These are phyloP conservation scores for Eutreptiella sp. DNA, from an alignment of 208 protist species.

Conservation along the genomic window DNA sequence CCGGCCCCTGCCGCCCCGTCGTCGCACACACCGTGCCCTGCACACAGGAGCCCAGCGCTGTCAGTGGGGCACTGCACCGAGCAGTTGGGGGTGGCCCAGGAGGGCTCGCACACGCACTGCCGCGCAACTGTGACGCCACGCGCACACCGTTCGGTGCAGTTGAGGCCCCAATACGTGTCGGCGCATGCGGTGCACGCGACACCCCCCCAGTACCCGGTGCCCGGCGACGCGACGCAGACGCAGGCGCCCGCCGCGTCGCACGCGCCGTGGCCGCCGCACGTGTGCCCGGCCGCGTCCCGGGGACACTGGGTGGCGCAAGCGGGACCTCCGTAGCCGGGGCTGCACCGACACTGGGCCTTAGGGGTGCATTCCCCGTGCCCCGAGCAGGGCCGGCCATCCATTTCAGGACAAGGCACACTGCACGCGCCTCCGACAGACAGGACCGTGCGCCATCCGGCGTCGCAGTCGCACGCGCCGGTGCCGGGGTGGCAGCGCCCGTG, in stretches of 20 bases:
- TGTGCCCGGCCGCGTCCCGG: neutral
- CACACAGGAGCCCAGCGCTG: too few relatives aligned
- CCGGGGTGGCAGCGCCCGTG: neutral
- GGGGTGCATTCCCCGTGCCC: constrained; percentile 9
- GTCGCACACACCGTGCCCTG: too few relatives aligned
- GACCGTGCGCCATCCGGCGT: neutral
- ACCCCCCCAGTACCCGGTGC: constrained; percentile 3
- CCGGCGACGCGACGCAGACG: constrained; percentile 3
- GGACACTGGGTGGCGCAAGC: neutral
- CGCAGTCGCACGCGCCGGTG: too few relatives aligned
- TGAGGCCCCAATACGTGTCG: neutral
- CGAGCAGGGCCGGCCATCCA: neutral
- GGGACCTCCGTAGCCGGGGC: neutral
- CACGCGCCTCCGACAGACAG: neutral
- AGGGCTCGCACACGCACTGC: neutral
- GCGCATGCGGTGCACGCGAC: neutral
- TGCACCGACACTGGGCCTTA: neutral
- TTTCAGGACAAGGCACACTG: neutral
- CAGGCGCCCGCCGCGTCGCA: constrained; percentile 5
- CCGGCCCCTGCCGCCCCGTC: neutral
- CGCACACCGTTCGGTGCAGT: neutral
- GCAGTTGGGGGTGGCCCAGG: neutral
- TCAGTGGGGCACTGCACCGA: neutral
- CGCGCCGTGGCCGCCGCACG: neutral
- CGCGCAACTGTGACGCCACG: neutral